A percentile compares a stretch with the other conserved stretches of the same genome.
Conservation (phyloP, 345 rosid species). For the Brassica rapa region DNA sequence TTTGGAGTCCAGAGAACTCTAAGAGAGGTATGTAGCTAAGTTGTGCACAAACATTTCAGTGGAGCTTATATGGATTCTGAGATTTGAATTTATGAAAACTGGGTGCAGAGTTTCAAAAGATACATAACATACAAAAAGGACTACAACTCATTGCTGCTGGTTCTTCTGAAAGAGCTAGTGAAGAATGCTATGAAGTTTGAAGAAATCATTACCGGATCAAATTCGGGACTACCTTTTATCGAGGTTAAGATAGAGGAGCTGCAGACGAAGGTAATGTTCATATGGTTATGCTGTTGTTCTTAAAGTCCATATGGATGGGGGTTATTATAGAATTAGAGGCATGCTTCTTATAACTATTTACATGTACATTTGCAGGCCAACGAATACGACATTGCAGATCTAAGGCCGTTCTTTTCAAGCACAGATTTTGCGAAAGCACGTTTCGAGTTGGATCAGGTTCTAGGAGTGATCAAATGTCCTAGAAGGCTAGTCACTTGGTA, state of each 20-base stretch:
- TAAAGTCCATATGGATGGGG: not conserved
- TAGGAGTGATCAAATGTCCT: conserved; percentile 61
- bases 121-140: conserved; percentile 93
- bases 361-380: conserved; percentile 61
- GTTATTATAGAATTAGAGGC: not conserved
- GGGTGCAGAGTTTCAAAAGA: conserved; percentile 82
- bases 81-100: conserved; percentile 5
- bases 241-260: conserved; percentile 81
- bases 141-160: conserved; percentile 74
- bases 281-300: not conserved
- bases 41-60: not conserved
- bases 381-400: conserved; percentile 76
- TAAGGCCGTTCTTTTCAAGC: conserved; percentile 78
- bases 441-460: conserved; percentile 62
- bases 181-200: conserved; percentile 81
- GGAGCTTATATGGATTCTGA: not conserved
- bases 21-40: conserved; percentile 63
- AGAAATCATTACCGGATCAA: conserved; percentile 76
- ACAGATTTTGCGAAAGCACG: conserved; percentile 63
- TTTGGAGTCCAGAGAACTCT: conserved; percentile 93
- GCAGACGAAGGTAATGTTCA: conserved; percentile 58
- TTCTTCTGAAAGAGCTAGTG: conserved; percentile 76
- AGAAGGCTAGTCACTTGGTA: conserved; percentile 41
- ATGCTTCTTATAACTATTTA: not conserved
- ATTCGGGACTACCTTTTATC: conserved; percentile 55